A percentile compares a stretch with the other conserved stretches of the same genome.
These are phyloP conservation scores for Fraxinus ornus DNA, from an alignment of 305 asterid genomes.

Conservation along the genomic window DNA sequence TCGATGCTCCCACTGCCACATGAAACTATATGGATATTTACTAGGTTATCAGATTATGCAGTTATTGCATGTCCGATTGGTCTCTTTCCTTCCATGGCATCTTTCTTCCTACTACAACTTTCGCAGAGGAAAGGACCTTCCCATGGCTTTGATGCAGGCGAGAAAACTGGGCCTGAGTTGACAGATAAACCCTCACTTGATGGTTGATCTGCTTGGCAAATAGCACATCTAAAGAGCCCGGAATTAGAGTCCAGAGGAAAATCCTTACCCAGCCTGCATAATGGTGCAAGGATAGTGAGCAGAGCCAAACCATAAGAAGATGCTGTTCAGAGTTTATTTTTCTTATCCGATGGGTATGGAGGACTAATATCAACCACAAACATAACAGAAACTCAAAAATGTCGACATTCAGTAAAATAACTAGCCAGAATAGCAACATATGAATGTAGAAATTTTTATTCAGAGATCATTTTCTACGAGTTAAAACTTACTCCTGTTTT, in stretches of 20 bases:
- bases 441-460: not conserved
- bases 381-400: not conserved
- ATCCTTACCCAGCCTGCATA: conserved; percentile 87
- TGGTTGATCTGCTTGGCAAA: conserved; percentile 90
- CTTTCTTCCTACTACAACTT: conserved; percentile 62
- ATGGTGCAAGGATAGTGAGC: not conserved
- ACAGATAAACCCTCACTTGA: conserved; percentile 76
- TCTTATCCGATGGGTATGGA: not conserved
- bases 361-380: not conserved
- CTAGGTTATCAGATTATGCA: conserved; percentile 35
- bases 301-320: not conserved
- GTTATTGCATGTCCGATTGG: conserved; percentile 35
- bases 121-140: conserved; percentile 97
- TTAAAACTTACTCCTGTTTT: not conserved
- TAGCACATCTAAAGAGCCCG: conserved; percentile 88
- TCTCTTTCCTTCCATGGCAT: conserved; percentile 68
- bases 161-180: conserved; percentile 84
- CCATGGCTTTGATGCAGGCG: conserved; percentile 91
- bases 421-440: not conserved
- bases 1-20: conserved; percentile 41
- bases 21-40: conserved; percentile 34
- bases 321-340: not conserved
- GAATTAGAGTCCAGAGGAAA: conserved; percentile 66
- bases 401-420: not conserved
- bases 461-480: not conserved